Evolutionary conservation across 2,329 filamentous ascomycete species (phyloP).

Genomic region (Corinectria fuckeliana): DNA sequence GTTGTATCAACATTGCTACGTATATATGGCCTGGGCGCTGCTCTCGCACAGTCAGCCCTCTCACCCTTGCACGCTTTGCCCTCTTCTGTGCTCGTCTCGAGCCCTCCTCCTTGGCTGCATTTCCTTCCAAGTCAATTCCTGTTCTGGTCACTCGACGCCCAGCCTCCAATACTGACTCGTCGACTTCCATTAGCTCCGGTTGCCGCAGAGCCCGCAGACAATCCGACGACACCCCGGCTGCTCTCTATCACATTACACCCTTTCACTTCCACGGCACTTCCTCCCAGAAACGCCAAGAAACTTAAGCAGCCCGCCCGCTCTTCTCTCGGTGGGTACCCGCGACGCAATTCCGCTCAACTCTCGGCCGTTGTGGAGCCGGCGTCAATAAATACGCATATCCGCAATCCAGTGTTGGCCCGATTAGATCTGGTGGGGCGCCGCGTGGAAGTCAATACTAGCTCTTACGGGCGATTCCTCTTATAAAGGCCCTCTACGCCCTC

Average conservation of each 20-base stretch:
- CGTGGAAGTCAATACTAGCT: conserved; percentile 35
- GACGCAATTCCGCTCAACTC: conserved; percentile 37
- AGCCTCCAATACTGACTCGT: conserved; percentile 14
- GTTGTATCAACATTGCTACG: conserved; percentile 30
- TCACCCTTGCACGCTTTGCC: conserved; percentile 6
- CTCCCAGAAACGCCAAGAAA: conserved; percentile 34
- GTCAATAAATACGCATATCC: conserved; percentile 28
- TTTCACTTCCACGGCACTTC: conserved; percentile 21
- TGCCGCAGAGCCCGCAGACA: conserved; percentile 19
- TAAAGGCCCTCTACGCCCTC: conserved; percentile 23
- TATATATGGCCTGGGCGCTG: conserved; percentile 35
- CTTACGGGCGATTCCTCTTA: conserved; percentile 28
- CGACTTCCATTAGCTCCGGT: conserved; percentile 22
- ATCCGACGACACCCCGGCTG: conserved; percentile 15
- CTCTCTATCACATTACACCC: conserved; percentile 18
- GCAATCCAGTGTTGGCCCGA: conserved; percentile 32
- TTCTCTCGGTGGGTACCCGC: conserved; percentile 32
- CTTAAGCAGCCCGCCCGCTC: conserved; percentile 24
- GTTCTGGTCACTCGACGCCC: not conserved
- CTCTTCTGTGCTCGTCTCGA: not conserved
- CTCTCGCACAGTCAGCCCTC: conserved; percentile 8
- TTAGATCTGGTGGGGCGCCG: conserved; percentile 39
- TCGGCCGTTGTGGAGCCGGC: conserved; percentile 37
- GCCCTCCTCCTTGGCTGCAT: conserved; percentile 1
- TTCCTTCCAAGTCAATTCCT: conserved; percentile 1